Conservation (phyloP, 352 stramenopile species). For the Bremia lactucae region DNA sequence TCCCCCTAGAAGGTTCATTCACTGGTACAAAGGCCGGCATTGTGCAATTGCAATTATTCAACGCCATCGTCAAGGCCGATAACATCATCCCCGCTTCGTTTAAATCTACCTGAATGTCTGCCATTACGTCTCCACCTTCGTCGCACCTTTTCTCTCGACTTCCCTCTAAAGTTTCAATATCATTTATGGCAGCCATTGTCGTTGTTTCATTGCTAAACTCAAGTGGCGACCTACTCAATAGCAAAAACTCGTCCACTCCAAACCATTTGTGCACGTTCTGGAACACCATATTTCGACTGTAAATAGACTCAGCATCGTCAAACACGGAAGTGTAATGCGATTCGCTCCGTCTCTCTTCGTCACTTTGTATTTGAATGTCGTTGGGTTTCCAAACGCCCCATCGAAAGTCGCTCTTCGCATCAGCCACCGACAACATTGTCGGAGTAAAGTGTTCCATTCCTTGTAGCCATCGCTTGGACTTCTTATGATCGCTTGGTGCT, state of each 20-base stretch:
- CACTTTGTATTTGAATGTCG: background rate
- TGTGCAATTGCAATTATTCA: conserved; percentile 77
- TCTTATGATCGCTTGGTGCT: background rate
- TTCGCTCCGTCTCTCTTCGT: background rate
- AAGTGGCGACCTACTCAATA: conserved; percentile 33
- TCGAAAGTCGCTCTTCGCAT: conserved; percentile 33
- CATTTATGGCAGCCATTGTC: background rate
- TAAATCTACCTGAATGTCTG: conserved; percentile 38
- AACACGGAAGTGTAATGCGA: background rate
- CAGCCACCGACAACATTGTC: conserved; percentile 60
- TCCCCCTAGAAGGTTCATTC: conserved; percentile 37
- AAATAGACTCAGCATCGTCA: conserved; percentile 13
- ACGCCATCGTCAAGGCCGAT: conserved; percentile 55
- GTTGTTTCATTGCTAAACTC: conserved; percentile 16
- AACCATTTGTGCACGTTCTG: conserved; percentile 53
- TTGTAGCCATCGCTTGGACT: conserved; percentile 43
- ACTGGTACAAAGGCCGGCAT: conserved; percentile 67
- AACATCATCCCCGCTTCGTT: conserved; percentile 59
- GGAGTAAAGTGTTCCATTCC: conserved; percentile 72
- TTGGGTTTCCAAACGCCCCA: conserved; percentile 12
- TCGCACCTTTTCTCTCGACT: background rate
- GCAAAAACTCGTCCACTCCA: conserved; percentile 56
- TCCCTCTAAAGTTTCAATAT: background rate
- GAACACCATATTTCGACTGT: conserved; percentile 22
- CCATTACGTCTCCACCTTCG: conserved; percentile 17